Evolutionary conservation across 345 rosid species (phyloP), one percentile per base, ranked within the genome.

Genomic region (Euclidium syriacum): DNA sequence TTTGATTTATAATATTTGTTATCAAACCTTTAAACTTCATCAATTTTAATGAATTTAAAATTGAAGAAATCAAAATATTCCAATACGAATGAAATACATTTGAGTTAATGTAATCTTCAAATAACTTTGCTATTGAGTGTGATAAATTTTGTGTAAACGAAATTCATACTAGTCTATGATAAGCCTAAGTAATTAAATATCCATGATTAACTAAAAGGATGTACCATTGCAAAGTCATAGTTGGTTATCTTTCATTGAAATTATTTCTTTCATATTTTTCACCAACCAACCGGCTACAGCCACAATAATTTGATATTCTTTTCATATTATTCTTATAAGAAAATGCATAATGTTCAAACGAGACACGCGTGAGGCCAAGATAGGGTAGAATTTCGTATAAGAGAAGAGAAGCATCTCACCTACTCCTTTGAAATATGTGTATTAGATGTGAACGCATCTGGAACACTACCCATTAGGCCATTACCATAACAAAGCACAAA

Each of bases 251-350:
- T 30, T 52, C 4, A 12, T n/a, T 52, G 23, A 63, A 39, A n/a
- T 63, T 34, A 62, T 11, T 10, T 23, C 5, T 17, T 58, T 7
- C 7, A 35, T 42, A 29, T 18, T 27, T 20, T 15, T 4, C 71
- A 66, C 71, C 64, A 50, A 63, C 58, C 66, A 61, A 29, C 33
- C 58, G 35, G 35, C 62, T 29, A 62, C 56, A 62, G 17, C 58
- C 33, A 52, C 20, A 33, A 53, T 41, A 29, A 41, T 41, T 18
- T 14, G 41, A 19, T 39, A 0, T 39, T 39, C 30, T 52, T 19
- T 6, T 42, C 6, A 15, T 61, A 14, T 34, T 14, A 4, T 33
- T 27, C 3, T 7, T 42, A 1, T 4, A 7, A 33, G n/a, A 58
- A 9, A 39, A 19, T 15, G 33, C 0, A 29, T 39, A 7, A 4